Conservation (phyloP, 305 asterid genomes). For the Ilex paraguariensis region DNA sequence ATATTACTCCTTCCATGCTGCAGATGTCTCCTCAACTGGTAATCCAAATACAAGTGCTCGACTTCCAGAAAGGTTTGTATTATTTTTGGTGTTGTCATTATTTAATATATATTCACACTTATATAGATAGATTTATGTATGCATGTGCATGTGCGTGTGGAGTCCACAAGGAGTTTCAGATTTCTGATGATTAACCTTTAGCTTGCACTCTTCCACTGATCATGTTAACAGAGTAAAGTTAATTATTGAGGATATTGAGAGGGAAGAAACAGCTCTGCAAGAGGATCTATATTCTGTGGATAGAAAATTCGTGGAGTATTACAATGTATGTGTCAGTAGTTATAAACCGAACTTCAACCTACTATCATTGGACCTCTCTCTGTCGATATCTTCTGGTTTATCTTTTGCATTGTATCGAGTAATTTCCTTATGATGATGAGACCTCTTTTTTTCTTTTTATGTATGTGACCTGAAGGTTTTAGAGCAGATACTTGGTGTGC, state of each 20-base stretch:
- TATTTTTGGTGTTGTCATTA: not conserved
- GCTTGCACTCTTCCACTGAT: constrained; percentile 18
- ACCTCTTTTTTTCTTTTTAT: not conserved
- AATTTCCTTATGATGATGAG: not conserved
- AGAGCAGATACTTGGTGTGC: constrained; percentile 97
- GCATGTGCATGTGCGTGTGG: not conserved
- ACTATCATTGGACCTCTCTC: too few species aligned
- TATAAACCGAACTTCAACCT: not conserved
- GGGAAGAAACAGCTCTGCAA: constrained; percentile 88
- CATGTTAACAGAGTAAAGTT: constrained; percentile 66
- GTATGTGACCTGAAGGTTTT: constrained; percentile 46
- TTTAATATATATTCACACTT: too few species aligned
- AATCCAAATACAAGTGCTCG: constrained; percentile 74
- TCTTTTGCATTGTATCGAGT: not conserved
- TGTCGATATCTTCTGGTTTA: not conserved
- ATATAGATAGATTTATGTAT: too few species aligned
- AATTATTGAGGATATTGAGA: constrained; percentile 90
- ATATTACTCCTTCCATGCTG: constrained; percentile 17
- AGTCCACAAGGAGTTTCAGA: too few species aligned
- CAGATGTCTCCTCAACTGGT: constrained; percentile 53
- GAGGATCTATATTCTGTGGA: constrained; percentile 90
- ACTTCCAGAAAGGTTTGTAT: constrained; percentile 83
- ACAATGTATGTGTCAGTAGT: constrained; percentile 47
- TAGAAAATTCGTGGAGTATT: constrained; percentile 81
- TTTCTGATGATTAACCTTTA: not conserved